Base-by-base conservation (phyloP, 805 yeast species). In the Wickerhamiella alocasiicola region DNA sequence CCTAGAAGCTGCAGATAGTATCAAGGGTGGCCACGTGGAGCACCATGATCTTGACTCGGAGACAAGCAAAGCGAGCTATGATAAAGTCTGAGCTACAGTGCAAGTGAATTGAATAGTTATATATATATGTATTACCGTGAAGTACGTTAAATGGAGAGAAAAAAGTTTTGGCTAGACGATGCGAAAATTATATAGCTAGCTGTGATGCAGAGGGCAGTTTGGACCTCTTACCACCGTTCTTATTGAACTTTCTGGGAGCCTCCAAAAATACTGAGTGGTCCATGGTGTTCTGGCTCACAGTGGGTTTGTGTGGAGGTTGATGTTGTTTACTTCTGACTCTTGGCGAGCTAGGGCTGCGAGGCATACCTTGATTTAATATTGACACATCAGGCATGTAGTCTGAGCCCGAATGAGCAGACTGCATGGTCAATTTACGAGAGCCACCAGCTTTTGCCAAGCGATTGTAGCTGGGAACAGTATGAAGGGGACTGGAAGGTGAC, bases 1-100 rank as follows among this genome's bases (percentile, higher is more conserved):
- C 9, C 53, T 53, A 43, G 44, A 52, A 31, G 51, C 52, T 19
- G 55, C 57, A 15, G 57, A 58, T 2, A 48, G 54, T 13, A 23
- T 39, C 29, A 39, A 39, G 42, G 31, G 23, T 12, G 42, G 38
- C 13, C 19, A 27, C 16, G 38, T 25, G 9, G 30, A 26, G 21
- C 42, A 39, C 25, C 11, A 18, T 11, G 42, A 39, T n/a, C n/a
- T n/a, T n/a, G n/a, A n/a, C n/a, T n/a, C n/a, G n/a, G n/a, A n/a
- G n/a, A n/a, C n/a, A n/a, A n/a, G n/a, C n/a, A n/a, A n/a, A n/a
- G n/a, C n/a, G n/a, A n/a, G n/a, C n/a, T n/a, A n/a, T n/a, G n/a
- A n/a, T n/a, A n/a, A n/a, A n/a, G n/a, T n/a, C n/a, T n/a, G n/a
- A n/a, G n/a, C n/a, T n/a, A n/a, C n/a, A n/a, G n/a, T n/a, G n/a